Evolutionary conservation across 106 monocot species (phyloP).

Genomic region (Dendrobium catenatum): DNA sequence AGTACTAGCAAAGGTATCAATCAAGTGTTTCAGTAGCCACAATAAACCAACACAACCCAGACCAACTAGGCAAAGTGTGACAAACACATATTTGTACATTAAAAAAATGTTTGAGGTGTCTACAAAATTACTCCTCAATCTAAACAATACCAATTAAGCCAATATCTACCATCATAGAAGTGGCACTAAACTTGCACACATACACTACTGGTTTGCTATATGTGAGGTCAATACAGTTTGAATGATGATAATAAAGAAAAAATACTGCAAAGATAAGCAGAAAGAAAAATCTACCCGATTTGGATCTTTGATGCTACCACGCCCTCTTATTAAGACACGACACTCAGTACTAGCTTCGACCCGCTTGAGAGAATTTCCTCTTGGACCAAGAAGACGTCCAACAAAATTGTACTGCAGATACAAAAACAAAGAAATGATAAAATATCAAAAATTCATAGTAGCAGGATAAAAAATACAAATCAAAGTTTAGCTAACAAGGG

Average conservation of each 20-base stretch:
- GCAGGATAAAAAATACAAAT: background rate
- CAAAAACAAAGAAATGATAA: conserved; percentile 12
- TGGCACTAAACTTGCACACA: background rate
- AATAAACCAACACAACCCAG: background rate
- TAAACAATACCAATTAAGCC: background rate
- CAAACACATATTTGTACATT: background rate
- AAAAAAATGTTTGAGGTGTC: background rate
- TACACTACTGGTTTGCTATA: background rate
- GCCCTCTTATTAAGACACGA: conserved; percentile 81
- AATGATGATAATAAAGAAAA: background rate
- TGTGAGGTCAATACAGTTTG: background rate
- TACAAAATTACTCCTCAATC: background rate
- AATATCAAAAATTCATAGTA: background rate
- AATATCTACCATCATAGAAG: background rate
- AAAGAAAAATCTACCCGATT: conserved; percentile 35
- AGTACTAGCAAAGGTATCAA: background rate
- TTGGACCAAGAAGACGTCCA: conserved; percentile 85
- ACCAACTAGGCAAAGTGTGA: background rate
- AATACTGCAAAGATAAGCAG: background rate
- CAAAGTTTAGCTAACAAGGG: background rate
- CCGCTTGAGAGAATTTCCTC: conserved; percentile 86
- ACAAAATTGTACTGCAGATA: conserved; percentile 79
- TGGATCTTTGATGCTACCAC: conserved; percentile 92
- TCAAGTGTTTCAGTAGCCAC: background rate
- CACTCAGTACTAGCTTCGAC: conserved; percentile 84